Evolutionary conservation across 352 stramenopile genomes (phyloP), one percentile per base, ranked within the genome.

Genomic region (Thraustochytrium striatum): DNA sequence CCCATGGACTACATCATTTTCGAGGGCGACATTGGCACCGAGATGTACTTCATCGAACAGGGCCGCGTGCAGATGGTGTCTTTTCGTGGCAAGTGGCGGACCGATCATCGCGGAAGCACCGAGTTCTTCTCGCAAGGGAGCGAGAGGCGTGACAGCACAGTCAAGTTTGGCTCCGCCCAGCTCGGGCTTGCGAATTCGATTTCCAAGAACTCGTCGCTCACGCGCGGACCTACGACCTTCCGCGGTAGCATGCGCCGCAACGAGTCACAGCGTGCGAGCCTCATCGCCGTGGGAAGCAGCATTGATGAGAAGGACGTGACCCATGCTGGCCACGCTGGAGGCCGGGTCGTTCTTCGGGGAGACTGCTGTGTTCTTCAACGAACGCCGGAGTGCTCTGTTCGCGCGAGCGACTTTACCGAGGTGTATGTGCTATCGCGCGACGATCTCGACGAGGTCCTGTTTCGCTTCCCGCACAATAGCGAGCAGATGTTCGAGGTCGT

Each of bases 31-130:
- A 83, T 90, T 28, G 87, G 86, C 7, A 86, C 57, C 43, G 85
- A 90, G 44, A 85, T 90, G 52, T 89, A 88, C 78, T 89, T 89
- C 53, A 86, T 90, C 36, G 81, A 59, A 41, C 82, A 73, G 11
- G 86, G 86, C 30, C 57, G 83, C n/a, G 82, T 88, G 5, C 70
- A 80, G 28, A 82, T 89, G 73, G 58, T 79, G 3, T 62, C 69
- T 25, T 79, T 79, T 35, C 69, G 69, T 0, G 69, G 69, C 55
- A 55, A 38, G 7, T 79, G 69, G 69, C 69, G 69, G n/a, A 52
- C n/a, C 33, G 69, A 50, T 1, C 69, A 69, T 7, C 44, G 69
- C 5, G 52, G 25, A 3, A 79, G 69, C 43, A 70, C 35, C n/a
- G 59, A 53, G 21, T 19, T 28, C 52, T n/a, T 70, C 25, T 33